Evolutionary conservation across 306 rosid species (phyloP), one percentile per base, ranked within the genome.

Genomic region (Casuarina glauca): DNA sequence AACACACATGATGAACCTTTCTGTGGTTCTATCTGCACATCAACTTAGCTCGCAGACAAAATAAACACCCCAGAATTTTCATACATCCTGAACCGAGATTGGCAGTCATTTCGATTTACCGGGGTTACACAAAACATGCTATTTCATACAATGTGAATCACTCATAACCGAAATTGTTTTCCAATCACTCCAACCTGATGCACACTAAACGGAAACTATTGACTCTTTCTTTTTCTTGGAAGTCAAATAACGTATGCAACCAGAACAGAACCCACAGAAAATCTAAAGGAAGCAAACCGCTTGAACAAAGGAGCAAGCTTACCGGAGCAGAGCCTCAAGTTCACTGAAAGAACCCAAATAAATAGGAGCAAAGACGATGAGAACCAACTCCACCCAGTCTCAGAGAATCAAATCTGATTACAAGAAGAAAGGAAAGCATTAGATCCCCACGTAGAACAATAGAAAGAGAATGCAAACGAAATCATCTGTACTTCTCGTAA

Each of bases 201-300:
- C 49, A 42, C 32, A 16, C 8, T 19, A 66, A 17, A 26, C 8
- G 45, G 49, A 6, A 62, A 62, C 45, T 13, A 41, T 39, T 64
- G 46, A 20, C 45, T 10, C 43, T 61, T 10, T 66, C 46, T 66
- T 3, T 66, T n/a, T 39, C 12, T 62, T 8, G 35, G n/a, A 41
- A 38, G 15, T 20, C 39, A 15, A 7, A 41, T 2, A 16, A 64
- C 49, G 16, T 10, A 15, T 43, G 17, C 46, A 67, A 67, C 17
- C 16, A 67, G 71, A 67, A 67, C 32, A 42, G 49, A 67, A 42
- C 71, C 71, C 13, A 42, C 17, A 67, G 17, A 49, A 66, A 66
- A 66, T 58, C 39, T 41, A 41, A 66, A 39, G 15, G 13, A 41
- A 2, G 32, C 70, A 15, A 66, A 66, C 32, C 48, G 36, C 45